Percentiles rank a stretch among this genome's conserved stretches.
phyloP scores from a whole-genome alignment of 2,329 filamentous ascomycete species.

The Nothophaeocryptopus gaeumannii region DNA sequence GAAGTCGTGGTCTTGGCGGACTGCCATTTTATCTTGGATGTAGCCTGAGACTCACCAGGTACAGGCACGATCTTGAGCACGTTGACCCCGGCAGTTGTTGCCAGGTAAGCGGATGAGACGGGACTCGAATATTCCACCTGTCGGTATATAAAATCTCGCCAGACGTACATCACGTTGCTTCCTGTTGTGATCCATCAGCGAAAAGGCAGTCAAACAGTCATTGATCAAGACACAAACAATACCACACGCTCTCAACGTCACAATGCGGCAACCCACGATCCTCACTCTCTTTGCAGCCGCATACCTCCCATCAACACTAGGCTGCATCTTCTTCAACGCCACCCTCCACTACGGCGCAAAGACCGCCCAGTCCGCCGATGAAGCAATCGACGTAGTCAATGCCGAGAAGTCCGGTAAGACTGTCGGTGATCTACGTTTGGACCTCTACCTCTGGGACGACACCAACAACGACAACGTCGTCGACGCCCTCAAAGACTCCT shows the following conservation, averaged over 20 bases:
- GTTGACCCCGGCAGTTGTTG: too few species aligned
- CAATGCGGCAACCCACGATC: slow-evolving; percentile 1
- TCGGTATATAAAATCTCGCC: too few species aligned
- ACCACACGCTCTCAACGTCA: neutral
- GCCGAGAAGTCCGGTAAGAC: neutral
- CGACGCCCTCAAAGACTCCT: slow-evolving; percentile 13
- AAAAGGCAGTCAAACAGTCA: too few species aligned
- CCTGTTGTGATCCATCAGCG: too few species aligned
- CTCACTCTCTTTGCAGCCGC: slow-evolving; percentile 7
- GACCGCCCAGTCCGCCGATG: slow-evolving; percentile 6
- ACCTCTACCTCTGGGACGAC: slow-evolving; percentile 16
- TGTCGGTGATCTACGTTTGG: slow-evolving; percentile 9
- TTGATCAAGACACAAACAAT: too few species aligned
- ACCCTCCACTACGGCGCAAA: slow-evolving; percentile 15
- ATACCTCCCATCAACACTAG: slow-evolving; percentile 8
- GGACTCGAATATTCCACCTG: too few species aligned
- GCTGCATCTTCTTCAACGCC: slow-evolving; percentile 20
- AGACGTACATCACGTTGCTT: too few species aligned
- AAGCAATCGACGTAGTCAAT: slow-evolving; percentile 7
- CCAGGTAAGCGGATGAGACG: too few species aligned
- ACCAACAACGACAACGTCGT: slow-evolving; percentile 15
- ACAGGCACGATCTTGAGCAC: too few species aligned
- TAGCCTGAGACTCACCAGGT: too few species aligned
- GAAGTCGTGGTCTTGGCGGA: too few species aligned
- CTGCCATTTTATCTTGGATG: too few species aligned